phyloP scores from a whole-genome alignment of 306 rosid species.

The Lablab purpureus region DNA sequence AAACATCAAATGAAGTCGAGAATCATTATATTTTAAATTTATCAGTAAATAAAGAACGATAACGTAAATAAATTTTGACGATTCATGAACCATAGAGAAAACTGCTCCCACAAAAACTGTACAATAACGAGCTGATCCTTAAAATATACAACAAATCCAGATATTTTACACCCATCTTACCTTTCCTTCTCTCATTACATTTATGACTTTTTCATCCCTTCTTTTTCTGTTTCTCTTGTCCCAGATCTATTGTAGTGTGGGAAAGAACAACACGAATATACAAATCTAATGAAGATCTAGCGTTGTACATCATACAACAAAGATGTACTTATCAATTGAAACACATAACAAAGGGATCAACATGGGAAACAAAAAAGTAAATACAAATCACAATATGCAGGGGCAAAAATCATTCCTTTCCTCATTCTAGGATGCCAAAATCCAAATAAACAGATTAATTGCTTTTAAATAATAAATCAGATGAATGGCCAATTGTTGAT shows the following conservation, averaged over 20 bases:
- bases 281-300: conserved; percentile 41
- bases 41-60: background rate
- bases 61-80: conserved; percentile 18
- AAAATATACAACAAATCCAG: background rate
- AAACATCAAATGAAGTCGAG: background rate
- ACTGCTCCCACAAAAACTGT: conserved; percentile 41
- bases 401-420: conserved; percentile 42
- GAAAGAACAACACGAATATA: conserved; percentile 33
- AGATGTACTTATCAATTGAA: conserved; percentile 42
- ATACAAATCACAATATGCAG: conserved; percentile 43
- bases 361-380: conserved; percentile 32
- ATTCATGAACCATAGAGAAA: background rate
- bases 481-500: conserved; percentile 67
- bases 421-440: conserved; percentile 46
- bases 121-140: conserved; percentile 28
- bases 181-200: background rate
- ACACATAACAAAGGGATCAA: conserved; percentile 51
- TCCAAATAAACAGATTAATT: conserved; percentile 55
- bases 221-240: background rate
- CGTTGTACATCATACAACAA: conserved; percentile 47
- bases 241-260: background rate
- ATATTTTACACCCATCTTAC: background rate
- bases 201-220: background rate
- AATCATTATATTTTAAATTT: background rate
- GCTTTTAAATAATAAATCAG: conserved; percentile 61